Percentiles rank a stretch among this genome's conserved stretches.
phyloP scores from a whole-genome alignment of 148 eudicot genomes.

The Rhododendron griersonianum region DNA sequence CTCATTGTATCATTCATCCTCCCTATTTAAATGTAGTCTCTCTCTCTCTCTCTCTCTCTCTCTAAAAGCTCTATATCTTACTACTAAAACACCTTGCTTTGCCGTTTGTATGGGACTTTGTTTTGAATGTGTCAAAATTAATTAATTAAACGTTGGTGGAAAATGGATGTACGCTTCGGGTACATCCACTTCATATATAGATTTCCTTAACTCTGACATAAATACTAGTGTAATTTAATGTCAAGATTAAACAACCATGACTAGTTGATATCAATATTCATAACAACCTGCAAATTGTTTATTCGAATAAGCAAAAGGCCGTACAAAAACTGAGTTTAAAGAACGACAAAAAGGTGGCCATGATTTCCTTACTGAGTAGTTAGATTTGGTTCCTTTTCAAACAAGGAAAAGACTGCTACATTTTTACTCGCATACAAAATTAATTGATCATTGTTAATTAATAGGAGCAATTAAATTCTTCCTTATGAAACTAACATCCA shows the following conservation, averaged over 20 bases:
- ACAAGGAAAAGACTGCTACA: constrained; percentile 2
- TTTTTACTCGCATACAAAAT: neutral
- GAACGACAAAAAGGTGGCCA: neutral
- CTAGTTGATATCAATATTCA: neutral
- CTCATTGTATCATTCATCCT: too few relatives aligned
- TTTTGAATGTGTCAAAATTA: too few relatives aligned
- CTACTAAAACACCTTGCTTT: too few relatives aligned
- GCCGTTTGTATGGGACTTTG: too few relatives aligned
- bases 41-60: too few relatives aligned
- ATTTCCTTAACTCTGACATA: neutral
- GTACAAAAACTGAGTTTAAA: neutral
- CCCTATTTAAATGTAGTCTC: too few relatives aligned
- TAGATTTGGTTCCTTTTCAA: constrained; percentile 2
- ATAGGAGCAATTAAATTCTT: neutral
- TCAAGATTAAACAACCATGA: neutral
- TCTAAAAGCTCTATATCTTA: too few relatives aligned
- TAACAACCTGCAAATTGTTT: neutral
- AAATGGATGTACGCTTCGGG: neutral
- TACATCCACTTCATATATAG: neutral
- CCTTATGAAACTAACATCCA: neutral
- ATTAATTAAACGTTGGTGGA: neutral
- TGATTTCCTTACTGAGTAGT: constrained; percentile 4
- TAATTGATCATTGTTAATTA: neutral
- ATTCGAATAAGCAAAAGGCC: neutral
- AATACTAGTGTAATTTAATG: neutral